Conservation (phyloP, 202 grass and related monocot species). For the Schoenoplectus tabernaemontani region DNA sequence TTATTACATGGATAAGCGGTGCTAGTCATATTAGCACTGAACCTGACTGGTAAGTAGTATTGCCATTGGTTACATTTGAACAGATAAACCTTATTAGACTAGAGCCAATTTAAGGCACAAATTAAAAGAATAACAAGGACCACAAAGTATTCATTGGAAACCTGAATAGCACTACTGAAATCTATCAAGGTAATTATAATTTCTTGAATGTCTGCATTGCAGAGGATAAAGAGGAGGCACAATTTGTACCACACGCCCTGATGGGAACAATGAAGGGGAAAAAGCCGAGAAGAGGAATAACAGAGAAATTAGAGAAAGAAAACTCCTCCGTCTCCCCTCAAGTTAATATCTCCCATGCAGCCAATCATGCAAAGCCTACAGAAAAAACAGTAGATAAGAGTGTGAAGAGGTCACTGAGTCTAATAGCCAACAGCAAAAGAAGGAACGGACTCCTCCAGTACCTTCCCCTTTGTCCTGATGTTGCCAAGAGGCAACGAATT, state of each 20-base stretch:
- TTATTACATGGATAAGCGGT: neutral
- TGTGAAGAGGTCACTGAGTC: slow-evolving; percentile 37
- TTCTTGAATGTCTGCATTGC: neutral
- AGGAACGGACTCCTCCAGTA: slow-evolving; percentile 41
- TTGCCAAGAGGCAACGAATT: slow-evolving; percentile 1
- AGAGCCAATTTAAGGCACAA: neutral
- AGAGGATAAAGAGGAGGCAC: slow-evolving; percentile 25
- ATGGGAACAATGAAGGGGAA: neutral
- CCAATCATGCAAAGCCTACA: slow-evolving; percentile 4
- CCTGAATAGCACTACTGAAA: neutral
- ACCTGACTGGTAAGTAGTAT: neutral
- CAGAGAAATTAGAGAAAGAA: slow-evolving; percentile 4
- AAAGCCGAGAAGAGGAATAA: neutral
- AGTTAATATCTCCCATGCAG: neutral
- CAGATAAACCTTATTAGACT: neutral
- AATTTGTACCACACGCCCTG: slow-evolving; percentile 11
- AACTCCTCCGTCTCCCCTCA: neutral
- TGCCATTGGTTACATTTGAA: neutral
- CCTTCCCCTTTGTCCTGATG: slow-evolving; percentile 7
- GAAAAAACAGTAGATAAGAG: slow-evolving; percentile 29
- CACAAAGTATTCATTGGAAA: neutral
- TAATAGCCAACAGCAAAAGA: slow-evolving; percentile 31
- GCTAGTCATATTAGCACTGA: neutral
- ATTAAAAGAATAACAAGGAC: neutral
- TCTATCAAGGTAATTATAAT: no score